Conservation (phyloP, 371 early-diverging fungal genomes). For the Mucor indicus region DNA sequence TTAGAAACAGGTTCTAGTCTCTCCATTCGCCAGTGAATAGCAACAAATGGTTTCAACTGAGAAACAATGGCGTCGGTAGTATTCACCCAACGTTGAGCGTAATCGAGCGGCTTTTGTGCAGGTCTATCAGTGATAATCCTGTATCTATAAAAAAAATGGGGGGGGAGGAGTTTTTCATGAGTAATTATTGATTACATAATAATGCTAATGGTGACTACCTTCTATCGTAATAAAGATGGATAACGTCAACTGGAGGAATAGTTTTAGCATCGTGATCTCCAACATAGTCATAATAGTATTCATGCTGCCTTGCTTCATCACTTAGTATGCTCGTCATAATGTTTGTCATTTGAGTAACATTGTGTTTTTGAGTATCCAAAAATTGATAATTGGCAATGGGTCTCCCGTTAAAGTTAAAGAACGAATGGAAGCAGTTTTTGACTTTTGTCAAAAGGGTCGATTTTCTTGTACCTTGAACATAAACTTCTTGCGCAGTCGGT, state of each 20-base stretch:
- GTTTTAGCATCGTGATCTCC: neutral
- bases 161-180: neutral
- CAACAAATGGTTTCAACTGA: constrained; percentile 40
- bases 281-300: constrained; percentile 4
- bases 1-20: constrained; percentile 39
- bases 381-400: constrained; percentile 29
- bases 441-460: constrained; percentile 10
- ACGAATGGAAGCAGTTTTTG: constrained; percentile 19
- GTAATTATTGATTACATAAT: neutral
- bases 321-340: constrained; percentile 23
- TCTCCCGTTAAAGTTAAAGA: constrained; percentile 18
- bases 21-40: constrained; percentile 56
- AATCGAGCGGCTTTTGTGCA: constrained; percentile 29
- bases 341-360: constrained; percentile 28
- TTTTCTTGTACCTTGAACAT: constrained; percentile 16
- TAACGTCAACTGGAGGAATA: constrained; percentile 32
- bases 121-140: constrained; percentile 28
- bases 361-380: constrained; percentile 14
- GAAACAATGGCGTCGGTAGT: constrained; percentile 34
- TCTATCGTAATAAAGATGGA: constrained; percentile 42
- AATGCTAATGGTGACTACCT: constrained; percentile 6
- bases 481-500: constrained; percentile 38
- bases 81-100: constrained; percentile 25
- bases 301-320: constrained; percentile 26
- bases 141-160: constrained; percentile 38